Base-by-base conservation (phyloP, 768 basidiomycete genomes). In the Auriscalpium orientale region DNA sequence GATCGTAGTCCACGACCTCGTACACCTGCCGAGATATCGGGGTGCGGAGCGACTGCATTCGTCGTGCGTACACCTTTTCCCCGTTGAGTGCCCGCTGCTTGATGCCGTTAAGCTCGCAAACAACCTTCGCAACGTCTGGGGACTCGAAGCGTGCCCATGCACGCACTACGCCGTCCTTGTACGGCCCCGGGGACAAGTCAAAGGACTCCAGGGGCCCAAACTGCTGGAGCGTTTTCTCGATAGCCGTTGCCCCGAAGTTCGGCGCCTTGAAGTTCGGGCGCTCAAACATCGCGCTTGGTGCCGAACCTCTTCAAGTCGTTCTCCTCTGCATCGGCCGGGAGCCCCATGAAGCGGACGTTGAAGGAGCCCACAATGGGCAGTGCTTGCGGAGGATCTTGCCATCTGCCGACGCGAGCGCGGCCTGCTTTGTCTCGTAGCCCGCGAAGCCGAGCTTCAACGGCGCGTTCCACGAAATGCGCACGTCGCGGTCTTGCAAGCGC, bases 391-490 rank as follows among this genome's bases (percentile, higher is more conserved):
- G 65, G 1, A 71, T 69, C 1, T 60, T 64, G 0, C 67, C 69
- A 15, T 73, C 69, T 0, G 80, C 71, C 0, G 69, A 66, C 9
- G 71, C 67, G 7, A 76, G 67, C 0, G 89, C 88, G 9, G 74
- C 71, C 45, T 71, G 69, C 51, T 71, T 60, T 1, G 73, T 77
- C 0, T 70, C 64, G 61, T 86, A 91, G 1, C 90, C 89, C 13
- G 79, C 81, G 57, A 80, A 91, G 0, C 78, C 86, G 1, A 72
- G 71, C 44, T 74, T 75, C 18, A 69, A 67, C 0, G 90, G 83
- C 3, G 77, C 78, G 5, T 81, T 78, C 79, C 85, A 87, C 15
- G 73, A 66, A 34, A 91, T 67, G 15, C 78, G 77, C 10, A 87
- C 79, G 2, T 76, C 71, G 1, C 76, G 80, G 57, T 87, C 84